Conservation (phyloP, 2,329 filamentous ascomycete species). For the Lecanoromycetidae sp. region DNA sequence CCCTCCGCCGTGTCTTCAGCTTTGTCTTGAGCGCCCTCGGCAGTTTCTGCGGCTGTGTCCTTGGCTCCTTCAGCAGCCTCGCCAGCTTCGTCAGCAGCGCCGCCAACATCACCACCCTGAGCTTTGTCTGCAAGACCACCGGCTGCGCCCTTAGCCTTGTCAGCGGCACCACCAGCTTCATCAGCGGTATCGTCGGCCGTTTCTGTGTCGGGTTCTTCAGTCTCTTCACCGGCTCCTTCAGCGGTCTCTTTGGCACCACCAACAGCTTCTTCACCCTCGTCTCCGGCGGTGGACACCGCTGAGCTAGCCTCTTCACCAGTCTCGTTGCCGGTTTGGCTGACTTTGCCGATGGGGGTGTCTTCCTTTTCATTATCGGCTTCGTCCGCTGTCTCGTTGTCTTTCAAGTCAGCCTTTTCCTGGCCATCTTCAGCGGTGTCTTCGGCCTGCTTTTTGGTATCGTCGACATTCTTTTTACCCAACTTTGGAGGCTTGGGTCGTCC, state of each 20-base stretch:
- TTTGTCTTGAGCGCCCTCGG: constrained; percentile 18
- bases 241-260: constrained; percentile 17
- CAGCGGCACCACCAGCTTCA: constrained; percentile 15
- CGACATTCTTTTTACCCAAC: constrained; percentile 8
- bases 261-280: constrained; percentile 19
- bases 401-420: constrained; percentile 12
- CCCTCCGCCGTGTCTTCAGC: constrained; percentile 16
- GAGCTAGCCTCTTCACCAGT: constrained; percentile 18
- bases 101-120: constrained; percentile 36
- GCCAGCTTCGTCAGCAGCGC: constrained; percentile 1
- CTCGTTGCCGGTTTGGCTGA: constrained; percentile 18
- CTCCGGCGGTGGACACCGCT: constrained; percentile 14
- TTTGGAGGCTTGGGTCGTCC: constrained; percentile 42
- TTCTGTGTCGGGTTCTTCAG: constrained; percentile 9
- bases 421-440: constrained; percentile 15
- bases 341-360: constrained; percentile 17
- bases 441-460: constrained; percentile 17
- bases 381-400: constrained; percentile 17
- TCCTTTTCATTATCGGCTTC: constrained; percentile 18
- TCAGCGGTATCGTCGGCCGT: constrained; percentile 16
- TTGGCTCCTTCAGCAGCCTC: constrained; percentile 18
- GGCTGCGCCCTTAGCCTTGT: constrained; percentile 31
- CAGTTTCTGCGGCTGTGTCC: constrained; percentile 16
- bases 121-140: constrained; percentile 47
- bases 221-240: constrained; percentile 13